These are phyloP conservation scores for Lactarius indigo DNA, from an alignment of 768 basidiomycete species.

Conservation along the genomic window DNA sequence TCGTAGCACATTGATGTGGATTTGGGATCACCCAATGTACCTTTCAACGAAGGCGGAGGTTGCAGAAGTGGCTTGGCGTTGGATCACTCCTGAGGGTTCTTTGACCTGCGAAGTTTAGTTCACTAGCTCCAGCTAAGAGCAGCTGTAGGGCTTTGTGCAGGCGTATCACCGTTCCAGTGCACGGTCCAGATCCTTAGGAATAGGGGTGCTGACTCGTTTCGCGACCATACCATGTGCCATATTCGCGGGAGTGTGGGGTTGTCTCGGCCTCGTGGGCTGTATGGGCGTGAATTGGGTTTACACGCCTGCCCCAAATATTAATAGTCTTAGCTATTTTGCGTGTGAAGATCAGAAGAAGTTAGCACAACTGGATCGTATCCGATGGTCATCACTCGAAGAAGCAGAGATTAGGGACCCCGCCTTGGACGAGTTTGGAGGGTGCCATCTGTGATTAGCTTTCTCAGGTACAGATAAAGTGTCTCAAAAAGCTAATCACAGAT, in stretches of 20 bases:
- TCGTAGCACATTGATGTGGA: no score
- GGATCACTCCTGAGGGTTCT: background rate
- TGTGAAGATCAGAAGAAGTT: background rate
- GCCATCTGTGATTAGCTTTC: background rate
- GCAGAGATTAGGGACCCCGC: background rate
- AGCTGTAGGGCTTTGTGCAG: background rate
- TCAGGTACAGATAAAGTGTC: background rate
- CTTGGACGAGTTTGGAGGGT: background rate
- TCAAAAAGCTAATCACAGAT: no score
- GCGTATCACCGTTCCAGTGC: background rate
- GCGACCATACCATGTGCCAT: background rate
- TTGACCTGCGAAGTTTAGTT: background rate
- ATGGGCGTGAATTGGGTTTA: background rate
- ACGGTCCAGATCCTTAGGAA: background rate
- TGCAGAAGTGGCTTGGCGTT: background rate
- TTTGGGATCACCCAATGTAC: no score
- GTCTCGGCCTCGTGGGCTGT: background rate
- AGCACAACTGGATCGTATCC: background rate
- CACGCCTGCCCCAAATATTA: background rate
- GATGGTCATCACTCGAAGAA: background rate
- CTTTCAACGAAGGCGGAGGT: background rate
- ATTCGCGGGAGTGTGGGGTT: background rate
- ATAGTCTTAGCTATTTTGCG: background rate
- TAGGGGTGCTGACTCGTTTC: background rate
- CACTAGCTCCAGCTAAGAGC: background rate